Evolutionary conservation across 2,329 filamentous ascomycete species (phyloP).

Genomic region (Talaromyces pinophilus): DNA sequence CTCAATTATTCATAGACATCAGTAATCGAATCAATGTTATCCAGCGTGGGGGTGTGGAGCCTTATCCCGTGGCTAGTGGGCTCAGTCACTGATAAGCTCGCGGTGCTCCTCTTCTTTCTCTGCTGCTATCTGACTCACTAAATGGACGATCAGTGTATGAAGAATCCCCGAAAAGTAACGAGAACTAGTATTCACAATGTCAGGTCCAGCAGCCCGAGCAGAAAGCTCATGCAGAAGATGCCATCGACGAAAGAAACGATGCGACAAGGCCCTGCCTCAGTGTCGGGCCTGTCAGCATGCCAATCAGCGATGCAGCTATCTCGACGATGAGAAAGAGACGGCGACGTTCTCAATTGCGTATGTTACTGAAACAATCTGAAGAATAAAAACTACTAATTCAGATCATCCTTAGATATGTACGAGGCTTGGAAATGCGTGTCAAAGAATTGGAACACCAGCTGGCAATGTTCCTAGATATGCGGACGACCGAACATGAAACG

Average conservation of each 20-base stretch:
- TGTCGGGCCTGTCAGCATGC: slow-evolving; percentile 13
- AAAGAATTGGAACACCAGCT: slow-evolving; percentile 14
- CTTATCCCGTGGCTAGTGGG: neutral
- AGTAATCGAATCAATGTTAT: neutral
- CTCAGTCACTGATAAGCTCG: neutral
- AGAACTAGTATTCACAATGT: neutral
- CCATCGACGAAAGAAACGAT: slow-evolving; percentile 15
- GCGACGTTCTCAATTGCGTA: slow-evolving; percentile 15
- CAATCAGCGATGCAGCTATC: slow-evolving; percentile 15
- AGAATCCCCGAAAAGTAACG: neutral
- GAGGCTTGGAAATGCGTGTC: slow-evolving; percentile 11
- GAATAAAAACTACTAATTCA: too few species aligned
- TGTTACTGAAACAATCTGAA: neutral
- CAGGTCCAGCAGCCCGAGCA: slow-evolving; percentile 4
- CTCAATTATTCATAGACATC: too few species aligned
- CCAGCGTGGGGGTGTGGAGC: slow-evolving; percentile 5
- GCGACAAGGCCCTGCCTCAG: slow-evolving; percentile 16
- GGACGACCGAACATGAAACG: neutral
- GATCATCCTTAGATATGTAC: slow-evolving; percentile 6
- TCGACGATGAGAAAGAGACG: slow-evolving; percentile 12
- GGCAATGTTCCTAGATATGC: slow-evolving; percentile 12
- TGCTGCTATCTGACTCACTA: neutral
- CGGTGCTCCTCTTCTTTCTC: neutral
- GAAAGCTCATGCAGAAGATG: slow-evolving; percentile 14
- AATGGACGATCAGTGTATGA: neutral